Conservation (phyloP, 2,329 filamentous ascomycete genomes). For the Annulohypoxylon truncatum region DNA sequence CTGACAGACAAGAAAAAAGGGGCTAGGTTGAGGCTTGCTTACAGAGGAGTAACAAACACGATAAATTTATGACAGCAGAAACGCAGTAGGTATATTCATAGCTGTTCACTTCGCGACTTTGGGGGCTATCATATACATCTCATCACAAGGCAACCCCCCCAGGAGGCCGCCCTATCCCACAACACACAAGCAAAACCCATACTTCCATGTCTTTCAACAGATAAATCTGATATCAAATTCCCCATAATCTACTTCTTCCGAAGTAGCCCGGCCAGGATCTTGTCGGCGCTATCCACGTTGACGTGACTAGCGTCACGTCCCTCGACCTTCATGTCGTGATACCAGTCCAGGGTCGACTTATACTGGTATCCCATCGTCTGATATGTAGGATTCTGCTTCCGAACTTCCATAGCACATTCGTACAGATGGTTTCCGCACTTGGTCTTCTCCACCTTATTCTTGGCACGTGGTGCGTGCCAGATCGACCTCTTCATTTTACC, state of each 20-base stretch:
- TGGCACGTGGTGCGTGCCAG: conserved; percentile 60
- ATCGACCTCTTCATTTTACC: conserved; percentile 53
- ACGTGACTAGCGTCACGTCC: conserved; percentile 64
- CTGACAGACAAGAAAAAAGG: too few relatives aligned
- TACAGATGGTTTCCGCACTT: conserved; percentile 60
- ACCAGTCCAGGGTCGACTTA: conserved; percentile 64
- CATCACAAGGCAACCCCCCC: too few relatives aligned
- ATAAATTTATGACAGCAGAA: too few relatives aligned
- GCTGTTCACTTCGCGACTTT: too few relatives aligned
- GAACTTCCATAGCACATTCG: conserved; percentile 50
- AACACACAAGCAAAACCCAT: background rate
- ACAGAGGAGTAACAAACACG: too few relatives aligned
- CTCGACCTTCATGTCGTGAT: conserved; percentile 58
- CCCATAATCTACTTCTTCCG: conserved; percentile 18
- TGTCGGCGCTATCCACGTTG: conserved; percentile 57
- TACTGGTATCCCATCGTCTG: conserved; percentile 56
- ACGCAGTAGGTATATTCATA: too few relatives aligned
- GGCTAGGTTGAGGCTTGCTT: too few relatives aligned
- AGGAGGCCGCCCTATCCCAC: too few relatives aligned
- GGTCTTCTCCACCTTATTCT: conserved; percentile 34
- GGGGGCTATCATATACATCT: too few relatives aligned
- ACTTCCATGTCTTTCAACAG: background rate
- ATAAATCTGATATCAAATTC: background rate
- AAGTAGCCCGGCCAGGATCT: conserved; percentile 49
- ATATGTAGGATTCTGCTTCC: conserved; percentile 33